Evolutionary conservation across 1,284 basidiomycete species (phyloP).

Genomic region (Fomitopsis pinicola): DNA sequence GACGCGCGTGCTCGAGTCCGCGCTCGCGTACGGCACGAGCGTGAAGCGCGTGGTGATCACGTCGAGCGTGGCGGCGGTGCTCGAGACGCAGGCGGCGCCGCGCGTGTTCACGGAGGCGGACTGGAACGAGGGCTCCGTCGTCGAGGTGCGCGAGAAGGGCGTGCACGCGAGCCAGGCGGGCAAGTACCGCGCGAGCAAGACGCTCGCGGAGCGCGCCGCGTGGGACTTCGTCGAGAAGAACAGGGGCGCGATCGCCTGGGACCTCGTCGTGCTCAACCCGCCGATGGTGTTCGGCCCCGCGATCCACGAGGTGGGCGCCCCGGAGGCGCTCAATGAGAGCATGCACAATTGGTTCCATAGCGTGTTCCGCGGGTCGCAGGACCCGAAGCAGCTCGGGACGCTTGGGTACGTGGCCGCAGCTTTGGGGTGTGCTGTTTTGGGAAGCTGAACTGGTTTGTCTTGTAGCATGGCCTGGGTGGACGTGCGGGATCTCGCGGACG

Average conservation of each 20-base stretch:
- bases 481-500: constrained; percentile 58
- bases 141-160: constrained; percentile 49
- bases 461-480: constrained; percentile 41
- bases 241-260: constrained; percentile 44
- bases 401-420: constrained; percentile 11
- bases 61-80: constrained; percentile 45
- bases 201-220: constrained; percentile 60
- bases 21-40: constrained; percentile 28
- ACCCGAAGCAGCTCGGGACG: constrained; percentile 15
- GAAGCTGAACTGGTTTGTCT: too few relatives aligned
- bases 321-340: constrained; percentile 54
- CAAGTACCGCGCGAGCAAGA: constrained; percentile 63
- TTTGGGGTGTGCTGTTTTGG: too few relatives aligned
- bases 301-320: constrained; percentile 47
- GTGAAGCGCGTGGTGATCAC: constrained; percentile 66
- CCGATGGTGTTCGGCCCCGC: constrained; percentile 44
- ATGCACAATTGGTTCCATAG: constrained; percentile 30
- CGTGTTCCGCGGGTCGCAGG: constrained; percentile 26
- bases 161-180: constrained; percentile 34
- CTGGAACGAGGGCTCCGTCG: constrained; percentile 61
- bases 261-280: constrained; percentile 54
- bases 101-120: constrained; percentile 39
- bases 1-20: constrained; percentile 22
- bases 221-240: constrained; percentile 58
- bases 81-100: constrained; percentile 25